A percentile compares a stretch with the other conserved stretches of the same genome.
Evolutionary conservation across 805 yeast species (phyloP).

Genomic region (Spathaspora passalidarum): DNA sequence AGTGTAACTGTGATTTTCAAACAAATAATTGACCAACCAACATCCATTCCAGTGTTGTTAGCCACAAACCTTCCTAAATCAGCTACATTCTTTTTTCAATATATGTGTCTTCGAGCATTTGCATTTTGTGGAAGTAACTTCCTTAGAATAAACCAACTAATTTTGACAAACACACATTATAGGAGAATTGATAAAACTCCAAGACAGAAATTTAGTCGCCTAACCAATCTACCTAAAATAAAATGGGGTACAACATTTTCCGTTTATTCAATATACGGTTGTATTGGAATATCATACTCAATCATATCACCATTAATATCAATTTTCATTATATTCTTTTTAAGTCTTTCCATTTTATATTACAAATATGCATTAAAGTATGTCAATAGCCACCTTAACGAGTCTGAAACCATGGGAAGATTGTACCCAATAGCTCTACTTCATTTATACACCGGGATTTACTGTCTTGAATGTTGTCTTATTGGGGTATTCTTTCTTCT

Average conservation of each 20-base stretch:
- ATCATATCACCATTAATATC: slow-evolving; percentile 78
- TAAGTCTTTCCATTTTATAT: slow-evolving; percentile 54
- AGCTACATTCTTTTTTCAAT: slow-evolving; percentile 81
- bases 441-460: slow-evolving; percentile 77
- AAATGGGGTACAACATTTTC: slow-evolving; percentile 83
- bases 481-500: slow-evolving; percentile 73
- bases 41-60: slow-evolving; percentile 64
- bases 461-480: slow-evolving; percentile 74
- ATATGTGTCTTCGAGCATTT: slow-evolving; percentile 69
- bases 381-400: slow-evolving; percentile 49
- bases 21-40: slow-evolving; percentile 64
- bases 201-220: slow-evolving; percentile 47
- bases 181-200: slow-evolving; percentile 55
- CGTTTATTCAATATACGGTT: slow-evolving; percentile 68
- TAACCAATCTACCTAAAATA: slow-evolving; percentile 43
- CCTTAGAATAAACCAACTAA: slow-evolving; percentile 54
- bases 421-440: slow-evolving; percentile 72
- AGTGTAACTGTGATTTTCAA: slow-evolving; percentile 65
- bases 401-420: slow-evolving; percentile 65
- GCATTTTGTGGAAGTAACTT: slow-evolving; percentile 73
- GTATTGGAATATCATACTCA: slow-evolving; percentile 75
- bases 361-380: slow-evolving; percentile 67
- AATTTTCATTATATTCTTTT: slow-evolving; percentile 55
- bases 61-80: slow-evolving; percentile 84
- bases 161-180: slow-evolving; percentile 33